Percentiles rank a stretch among this genome's conserved stretches.
Evolutionary conservation across 164 flowering plant species (phyloP).

Genomic region (Euptelea pleiosperma): DNA sequence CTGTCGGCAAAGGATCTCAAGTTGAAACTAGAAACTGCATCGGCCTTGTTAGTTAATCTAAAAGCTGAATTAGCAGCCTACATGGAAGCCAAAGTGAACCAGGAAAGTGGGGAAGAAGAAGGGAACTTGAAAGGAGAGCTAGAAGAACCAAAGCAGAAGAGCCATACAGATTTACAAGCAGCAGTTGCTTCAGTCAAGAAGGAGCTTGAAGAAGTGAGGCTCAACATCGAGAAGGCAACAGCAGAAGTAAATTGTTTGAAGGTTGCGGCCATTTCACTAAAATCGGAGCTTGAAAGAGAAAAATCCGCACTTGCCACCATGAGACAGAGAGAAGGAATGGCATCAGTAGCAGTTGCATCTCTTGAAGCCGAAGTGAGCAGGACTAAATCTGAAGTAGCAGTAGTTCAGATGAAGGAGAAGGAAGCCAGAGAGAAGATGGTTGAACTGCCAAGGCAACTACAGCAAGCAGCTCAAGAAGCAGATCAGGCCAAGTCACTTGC

Average conservation of each 20-base stretch:
- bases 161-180: slow-evolving; percentile 44
- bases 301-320: slow-evolving; percentile 53
- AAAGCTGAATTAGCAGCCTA: slow-evolving; percentile 73
- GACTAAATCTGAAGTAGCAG: slow-evolving; percentile 49
- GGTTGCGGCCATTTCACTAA: slow-evolving; percentile 65
- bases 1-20: slow-evolving; percentile 53
- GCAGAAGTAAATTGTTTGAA: slow-evolving; percentile 58
- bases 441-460: slow-evolving; percentile 69
- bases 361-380: slow-evolving; percentile 73
- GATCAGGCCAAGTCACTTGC: slow-evolving; percentile 61
- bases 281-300: slow-evolving; percentile 68
- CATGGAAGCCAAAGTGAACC: slow-evolving; percentile 56
- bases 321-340: slow-evolving; percentile 82
- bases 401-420: slow-evolving; percentile 60
- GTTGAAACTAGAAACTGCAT: slow-evolving; percentile 57
- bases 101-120: slow-evolving; percentile 31
- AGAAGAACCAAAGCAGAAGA: slow-evolving; percentile 32
- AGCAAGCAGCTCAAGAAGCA: slow-evolving; percentile 68
- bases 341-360: slow-evolving; percentile 66
- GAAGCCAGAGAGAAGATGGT: slow-evolving; percentile 69
- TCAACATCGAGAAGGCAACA: slow-evolving; percentile 63
- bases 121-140: slow-evolving; percentile 14
- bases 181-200: slow-evolving; percentile 54
- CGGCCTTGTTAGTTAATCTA: slow-evolving; percentile 45
- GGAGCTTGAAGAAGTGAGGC: slow-evolving; percentile 81